Conservation (phyloP, 1,139 yeast genomes). For the Yamadazyma jaroonii region DNA sequence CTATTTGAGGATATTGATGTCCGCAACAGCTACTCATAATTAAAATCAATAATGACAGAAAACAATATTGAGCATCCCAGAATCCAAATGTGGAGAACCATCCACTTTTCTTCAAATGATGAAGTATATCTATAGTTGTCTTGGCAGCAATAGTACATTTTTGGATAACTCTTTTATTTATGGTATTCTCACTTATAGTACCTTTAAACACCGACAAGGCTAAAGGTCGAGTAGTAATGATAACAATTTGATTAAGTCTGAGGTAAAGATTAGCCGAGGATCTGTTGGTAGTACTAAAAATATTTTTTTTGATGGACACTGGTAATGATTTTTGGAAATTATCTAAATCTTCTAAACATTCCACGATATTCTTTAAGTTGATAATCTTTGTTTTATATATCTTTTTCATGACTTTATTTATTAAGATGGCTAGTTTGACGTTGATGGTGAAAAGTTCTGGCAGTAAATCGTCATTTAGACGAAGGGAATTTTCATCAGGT, state of each 20-base stretch:
- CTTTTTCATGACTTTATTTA: conserved; percentile 10
- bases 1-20: conserved; percentile 23
- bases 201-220: conserved; percentile 36
- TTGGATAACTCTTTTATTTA: conserved; percentile 35
- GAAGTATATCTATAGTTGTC: conserved; percentile 38
- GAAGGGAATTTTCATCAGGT: not conserved
- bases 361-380: conserved; percentile 10
- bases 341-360: conserved; percentile 12
- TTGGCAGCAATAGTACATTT: conserved; percentile 24
- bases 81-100: conserved; percentile 45
- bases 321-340: conserved; percentile 9
- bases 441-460: conserved; percentile 8
- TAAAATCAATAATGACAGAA: conserved; percentile 68
- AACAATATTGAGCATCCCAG: conserved; percentile 53
- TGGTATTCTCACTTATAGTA: conserved; percentile 23
- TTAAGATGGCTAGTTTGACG: conserved; percentile 8
- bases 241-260: conserved; percentile 45
- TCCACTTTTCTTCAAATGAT: conserved; percentile 30
- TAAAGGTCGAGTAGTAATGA: conserved; percentile 44
- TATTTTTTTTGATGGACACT: conserved; percentile 6
- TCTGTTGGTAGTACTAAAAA: conserved; percentile 18
- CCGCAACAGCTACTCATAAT: conserved; percentile 57
- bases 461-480: conserved; percentile 9
- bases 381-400: conserved; percentile 10
- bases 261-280: conserved; percentile 40